These are phyloP conservation scores for Cylindrotheca closterium DNA, from an alignment of 108 stramenopile species.

Conservation along the genomic window DNA sequence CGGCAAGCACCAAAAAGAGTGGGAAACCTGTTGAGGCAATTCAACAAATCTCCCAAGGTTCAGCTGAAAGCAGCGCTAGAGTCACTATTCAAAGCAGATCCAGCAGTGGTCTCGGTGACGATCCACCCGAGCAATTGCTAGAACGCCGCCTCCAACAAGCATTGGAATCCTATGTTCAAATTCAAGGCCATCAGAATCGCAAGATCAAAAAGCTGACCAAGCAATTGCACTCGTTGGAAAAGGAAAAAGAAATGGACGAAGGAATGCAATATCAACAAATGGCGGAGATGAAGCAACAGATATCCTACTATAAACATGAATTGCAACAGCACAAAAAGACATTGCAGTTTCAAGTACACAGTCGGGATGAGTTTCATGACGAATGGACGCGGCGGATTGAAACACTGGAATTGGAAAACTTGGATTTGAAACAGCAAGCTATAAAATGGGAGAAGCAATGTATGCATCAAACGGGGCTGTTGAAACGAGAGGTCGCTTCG, in stretches of 20 bases:
- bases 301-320: background rate
- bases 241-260: background rate
- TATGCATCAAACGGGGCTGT: background rate
- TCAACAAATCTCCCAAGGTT: no score
- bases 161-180: background rate
- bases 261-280: background rate
- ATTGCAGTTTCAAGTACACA: background rate
- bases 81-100: no score
- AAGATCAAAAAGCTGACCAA: background rate
- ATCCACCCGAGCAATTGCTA: background rate
- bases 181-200: background rate
- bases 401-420: background rate
- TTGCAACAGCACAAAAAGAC: background rate
- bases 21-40: no score
- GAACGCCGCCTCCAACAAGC: background rate
- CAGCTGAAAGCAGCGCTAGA: no score
- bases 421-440: background rate
- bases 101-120: no score
- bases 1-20: no score
- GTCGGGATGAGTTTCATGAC: background rate
- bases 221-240: background rate
- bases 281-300: background rate
- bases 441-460: background rate
- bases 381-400: background rate
- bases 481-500: background rate